Evolutionary conservation across 139 green algal species (phyloP), one percentile per base, ranked within the genome.

Genomic region (Pseudopediastrum boryanum): DNA sequence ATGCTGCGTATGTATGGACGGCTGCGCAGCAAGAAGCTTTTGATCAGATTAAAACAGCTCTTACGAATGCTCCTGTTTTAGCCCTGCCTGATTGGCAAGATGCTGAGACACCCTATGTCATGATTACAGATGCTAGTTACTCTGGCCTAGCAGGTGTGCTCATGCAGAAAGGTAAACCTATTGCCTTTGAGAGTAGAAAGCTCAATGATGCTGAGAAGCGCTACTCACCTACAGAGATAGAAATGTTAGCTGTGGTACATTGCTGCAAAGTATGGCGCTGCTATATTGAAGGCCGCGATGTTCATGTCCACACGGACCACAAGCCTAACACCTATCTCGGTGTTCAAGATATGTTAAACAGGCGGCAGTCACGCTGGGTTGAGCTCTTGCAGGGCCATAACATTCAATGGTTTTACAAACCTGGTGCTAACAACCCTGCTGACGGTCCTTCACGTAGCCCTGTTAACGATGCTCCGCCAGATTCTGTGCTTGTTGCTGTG

Each of bases 61-160:
- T 87, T 1, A 81, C 16, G 0, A 39, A 39, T 3, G 70, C 83
- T 42, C 83, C 83, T 66, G 38, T 85, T 5, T 62, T 88, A 1
- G 1, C 2, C 5, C 36, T 81, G n/a, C 62, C 85, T 31, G 67
- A 86, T 38, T 56, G 63, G 63, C 63, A 35, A 56, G 51, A 41
- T n/a, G 16, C 4, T 23, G 63, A 71, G 31, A 25, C 52, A 7
- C 36, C 63, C 12, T 64, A 56, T 71, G 63, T 56, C 13, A 9
- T 71, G 35, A 41, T 71, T 23, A 56, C 39, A 36, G 63, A 71
- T 48, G 63, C 63, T n/a, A 56, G 39, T 56, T n/a, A 46, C 7
- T 12, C 16, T 10, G 63, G 63, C 33, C 3, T 71, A 13, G 27
- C 8, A 38, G 63, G 63, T 71, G 63, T 71, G 19, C 31, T 71